Conservation (phyloP, 257 asterid genomes). For the Fraxinus quadrangulata region DNA sequence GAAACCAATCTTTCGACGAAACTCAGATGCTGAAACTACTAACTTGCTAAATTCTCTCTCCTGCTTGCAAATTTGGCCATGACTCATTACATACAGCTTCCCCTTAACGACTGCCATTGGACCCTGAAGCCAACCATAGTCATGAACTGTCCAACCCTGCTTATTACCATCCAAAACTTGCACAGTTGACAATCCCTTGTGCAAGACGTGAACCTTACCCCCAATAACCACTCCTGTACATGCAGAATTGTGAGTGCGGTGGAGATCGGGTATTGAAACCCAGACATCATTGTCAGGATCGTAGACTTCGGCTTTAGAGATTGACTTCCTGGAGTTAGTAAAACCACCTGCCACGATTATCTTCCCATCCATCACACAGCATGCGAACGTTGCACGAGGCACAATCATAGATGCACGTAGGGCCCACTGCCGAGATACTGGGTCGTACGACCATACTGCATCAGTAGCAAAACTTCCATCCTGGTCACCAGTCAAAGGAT, state of each 20-base stretch:
- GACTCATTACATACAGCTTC: constrained; percentile 81
- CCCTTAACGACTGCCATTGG: constrained; percentile 90
- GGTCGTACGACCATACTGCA: constrained; percentile 93
- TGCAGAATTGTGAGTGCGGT: constrained; percentile 80
- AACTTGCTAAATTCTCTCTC: constrained; percentile 63
- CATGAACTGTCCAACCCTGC: constrained; percentile 82
- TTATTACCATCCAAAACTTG: constrained; percentile 69
- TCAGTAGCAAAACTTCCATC: constrained; percentile 93
- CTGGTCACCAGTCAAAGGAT: constrained; percentile 91
- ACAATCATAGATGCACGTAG: constrained; percentile 74
- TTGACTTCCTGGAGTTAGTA: constrained; percentile 85
- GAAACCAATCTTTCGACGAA: constrained; percentile 72
- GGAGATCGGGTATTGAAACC: constrained; percentile 88
- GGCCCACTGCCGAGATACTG: constrained; percentile 64
- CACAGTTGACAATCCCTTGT: constrained; percentile 87
- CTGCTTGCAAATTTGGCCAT: constrained; percentile 77
- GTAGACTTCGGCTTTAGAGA: constrained; percentile 86
- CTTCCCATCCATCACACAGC: constrained; percentile 86
- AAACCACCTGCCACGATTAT: constrained; percentile 95
- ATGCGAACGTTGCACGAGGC: constrained; percentile 97
- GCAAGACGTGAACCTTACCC: constrained; percentile 82
- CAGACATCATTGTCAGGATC: constrained; percentile 83
- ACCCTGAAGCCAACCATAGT: constrained; percentile 91
- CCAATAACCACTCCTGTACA: constrained; percentile 81
- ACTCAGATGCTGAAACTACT: constrained; percentile 74